phyloP scores from a whole-genome alignment of 2,329 filamentous ascomycete species.

The Scedosporium boydii region DNA sequence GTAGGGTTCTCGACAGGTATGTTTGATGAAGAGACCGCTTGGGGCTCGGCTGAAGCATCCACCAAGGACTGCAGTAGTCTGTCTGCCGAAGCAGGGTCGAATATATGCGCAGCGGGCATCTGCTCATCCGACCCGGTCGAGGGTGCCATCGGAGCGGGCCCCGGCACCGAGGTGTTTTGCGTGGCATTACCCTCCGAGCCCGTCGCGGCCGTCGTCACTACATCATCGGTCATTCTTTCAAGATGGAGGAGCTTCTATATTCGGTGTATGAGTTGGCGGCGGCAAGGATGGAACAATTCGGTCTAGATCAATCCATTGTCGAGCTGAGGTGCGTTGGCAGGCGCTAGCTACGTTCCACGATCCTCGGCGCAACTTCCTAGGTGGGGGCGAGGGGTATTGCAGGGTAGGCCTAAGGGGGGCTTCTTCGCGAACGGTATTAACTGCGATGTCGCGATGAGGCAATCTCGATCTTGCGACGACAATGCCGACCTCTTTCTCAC shows the following conservation, averaged over 20 bases:
- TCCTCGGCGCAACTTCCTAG: background rate
- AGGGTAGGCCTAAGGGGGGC: background rate
- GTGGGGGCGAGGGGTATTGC: background rate
- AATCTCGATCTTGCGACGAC: background rate
- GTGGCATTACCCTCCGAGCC: background rate
- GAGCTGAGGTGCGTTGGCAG: background rate
- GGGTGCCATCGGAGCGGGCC: background rate
- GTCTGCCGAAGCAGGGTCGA: background rate
- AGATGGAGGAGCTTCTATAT: background rate
- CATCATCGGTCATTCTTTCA: background rate
- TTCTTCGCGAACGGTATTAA: background rate
- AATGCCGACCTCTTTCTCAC: background rate
- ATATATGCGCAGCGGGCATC: background rate
- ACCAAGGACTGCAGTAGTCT: background rate
- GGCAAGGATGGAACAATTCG: background rate
- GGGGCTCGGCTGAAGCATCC: background rate
- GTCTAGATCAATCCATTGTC: background rate
- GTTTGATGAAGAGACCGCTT: background rate
- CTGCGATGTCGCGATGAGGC: background rate
- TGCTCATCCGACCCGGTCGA: background rate
- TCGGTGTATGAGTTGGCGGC: background rate
- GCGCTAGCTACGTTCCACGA: background rate
- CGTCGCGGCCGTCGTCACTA: background rate
- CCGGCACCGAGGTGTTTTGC: background rate
- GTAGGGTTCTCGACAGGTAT: background rate